These are phyloP conservation scores for Aspergillus campestris DNA, from an alignment of 495 filamentous ascomycete species.

Conservation along the genomic window DNA sequence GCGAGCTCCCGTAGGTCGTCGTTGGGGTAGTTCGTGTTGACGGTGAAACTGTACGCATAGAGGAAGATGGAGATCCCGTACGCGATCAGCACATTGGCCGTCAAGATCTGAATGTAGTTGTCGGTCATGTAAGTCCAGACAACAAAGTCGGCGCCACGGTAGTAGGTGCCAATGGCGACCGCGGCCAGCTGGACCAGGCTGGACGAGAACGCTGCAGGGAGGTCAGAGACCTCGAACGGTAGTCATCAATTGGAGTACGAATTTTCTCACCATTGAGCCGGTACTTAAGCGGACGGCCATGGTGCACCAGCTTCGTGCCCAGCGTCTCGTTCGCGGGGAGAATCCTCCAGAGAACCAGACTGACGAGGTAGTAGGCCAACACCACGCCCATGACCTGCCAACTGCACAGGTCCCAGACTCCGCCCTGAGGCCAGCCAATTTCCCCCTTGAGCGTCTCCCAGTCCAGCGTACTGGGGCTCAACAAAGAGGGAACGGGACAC, in stretches of 20 bases:
- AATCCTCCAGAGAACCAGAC: slow-evolving; percentile 55
- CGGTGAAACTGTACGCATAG: slow-evolving; percentile 64
- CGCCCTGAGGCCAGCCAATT: slow-evolving; percentile 56
- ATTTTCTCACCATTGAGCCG: slow-evolving; percentile 59
- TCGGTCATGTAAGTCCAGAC: slow-evolving; percentile 79
- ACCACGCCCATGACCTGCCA: slow-evolving; percentile 46
- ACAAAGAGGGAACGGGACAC: slow-evolving; percentile 68
- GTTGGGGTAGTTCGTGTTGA: slow-evolving; percentile 46
- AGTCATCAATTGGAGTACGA: too few species aligned
- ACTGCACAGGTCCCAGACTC: slow-evolving; percentile 44
- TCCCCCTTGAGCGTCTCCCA: slow-evolving; percentile 57
- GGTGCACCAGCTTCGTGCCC: slow-evolving; percentile 55
- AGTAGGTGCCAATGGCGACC: slow-evolving; percentile 56
- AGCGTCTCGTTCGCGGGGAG: slow-evolving; percentile 60
- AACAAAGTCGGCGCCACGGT: slow-evolving; percentile 62
- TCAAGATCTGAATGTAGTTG: slow-evolving; percentile 70
- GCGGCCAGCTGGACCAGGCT: slow-evolving; percentile 51
- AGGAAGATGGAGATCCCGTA: slow-evolving; percentile 55
- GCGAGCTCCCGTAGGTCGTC: slow-evolving; percentile 61
- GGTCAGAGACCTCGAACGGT: neutral
- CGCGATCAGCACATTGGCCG: slow-evolving; percentile 62
- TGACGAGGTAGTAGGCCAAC: slow-evolving; percentile 64
- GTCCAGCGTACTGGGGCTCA: slow-evolving; percentile 57
- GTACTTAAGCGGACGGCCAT: slow-evolving; percentile 67
- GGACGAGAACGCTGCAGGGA: slow-evolving; percentile 53